Evolutionary conservation across 257 asterid species (phyloP).

Genomic region (Solanum tarapatanum): DNA sequence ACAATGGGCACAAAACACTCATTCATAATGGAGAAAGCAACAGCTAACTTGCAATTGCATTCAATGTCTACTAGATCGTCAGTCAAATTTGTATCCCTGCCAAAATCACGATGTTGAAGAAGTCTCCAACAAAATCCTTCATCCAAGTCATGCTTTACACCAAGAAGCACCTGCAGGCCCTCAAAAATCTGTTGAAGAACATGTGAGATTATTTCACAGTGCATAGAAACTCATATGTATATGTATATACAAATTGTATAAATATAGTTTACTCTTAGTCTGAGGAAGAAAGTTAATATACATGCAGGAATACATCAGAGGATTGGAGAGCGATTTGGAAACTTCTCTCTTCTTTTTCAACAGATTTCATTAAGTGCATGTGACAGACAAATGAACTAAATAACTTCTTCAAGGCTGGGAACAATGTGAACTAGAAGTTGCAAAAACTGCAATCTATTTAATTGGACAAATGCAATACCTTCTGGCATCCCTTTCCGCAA

Average conservation of each 20-base stretch:
- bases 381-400: neutral
- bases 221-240: neutral
- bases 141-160: constrained; percentile 56
- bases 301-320: neutral
- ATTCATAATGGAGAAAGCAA: constrained; percentile 20
- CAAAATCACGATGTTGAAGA: constrained; percentile 45
- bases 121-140: constrained; percentile 69
- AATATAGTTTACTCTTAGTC: neutral
- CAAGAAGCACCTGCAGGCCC: constrained; percentile 57
- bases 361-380: neutral
- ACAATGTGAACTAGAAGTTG: neutral
- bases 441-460: constrained; percentile 2
- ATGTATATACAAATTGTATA: neutral
- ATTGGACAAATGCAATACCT: constrained; percentile 27
- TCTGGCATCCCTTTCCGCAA: constrained; percentile 73
- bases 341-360: neutral
- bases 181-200: constrained; percentile 45
- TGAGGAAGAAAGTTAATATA: neutral
- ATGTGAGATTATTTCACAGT: constrained; percentile 11
- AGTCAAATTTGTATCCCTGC: constrained; percentile 18
- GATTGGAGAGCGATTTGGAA: neutral
- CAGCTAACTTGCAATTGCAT: constrained; percentile 22
- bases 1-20: constrained; percentile 27
- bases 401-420: neutral
- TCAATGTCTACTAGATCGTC: constrained; percentile 18